These are phyloP conservation scores for Cardamine occulta DNA, from an alignment of 345 rosid genomes.

Conservation along the genomic window DNA sequence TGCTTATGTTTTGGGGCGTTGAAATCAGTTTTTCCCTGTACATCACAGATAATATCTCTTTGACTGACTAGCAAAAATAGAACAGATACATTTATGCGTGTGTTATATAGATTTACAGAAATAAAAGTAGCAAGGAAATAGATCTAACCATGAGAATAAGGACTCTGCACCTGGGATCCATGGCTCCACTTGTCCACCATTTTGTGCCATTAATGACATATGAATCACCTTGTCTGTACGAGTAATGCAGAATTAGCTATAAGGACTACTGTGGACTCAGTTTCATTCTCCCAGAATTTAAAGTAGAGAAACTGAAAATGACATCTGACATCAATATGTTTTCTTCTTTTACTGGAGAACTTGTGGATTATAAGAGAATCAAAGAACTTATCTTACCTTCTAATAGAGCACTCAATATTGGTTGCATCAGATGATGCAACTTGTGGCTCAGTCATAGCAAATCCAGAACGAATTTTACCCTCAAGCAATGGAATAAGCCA, in stretches of 20 bases:
- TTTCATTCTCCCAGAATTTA: not conserved
- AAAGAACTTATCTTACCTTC: constrained; percentile 50
- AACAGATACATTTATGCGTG: constrained; percentile 6
- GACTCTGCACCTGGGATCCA: constrained; percentile 97
- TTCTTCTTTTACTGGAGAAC: not conserved
- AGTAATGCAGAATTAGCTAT: constrained; percentile 26
- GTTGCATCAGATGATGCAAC: constrained; percentile 99
- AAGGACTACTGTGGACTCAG: not conserved
- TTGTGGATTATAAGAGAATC: constrained; percentile 7
- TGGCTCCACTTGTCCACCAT: constrained; percentile 99
- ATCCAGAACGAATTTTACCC: constrained; percentile 94
- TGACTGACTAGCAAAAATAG: not conserved
- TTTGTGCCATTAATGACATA: constrained; percentile 86
- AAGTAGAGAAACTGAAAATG: constrained; percentile 3
- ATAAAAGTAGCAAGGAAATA: not conserved
- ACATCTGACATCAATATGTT: not conserved
- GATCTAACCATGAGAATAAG: constrained; percentile 95
- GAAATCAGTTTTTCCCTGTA: constrained; percentile 93
- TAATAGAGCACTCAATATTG: constrained; percentile 92
- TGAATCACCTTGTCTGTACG: constrained; percentile 74
- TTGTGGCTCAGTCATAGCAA: constrained; percentile 99
- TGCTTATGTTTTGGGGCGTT: constrained; percentile 82
- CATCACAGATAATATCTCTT: not conserved
- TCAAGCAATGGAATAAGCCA: constrained; percentile 96
- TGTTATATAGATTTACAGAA: not conserved